Percentiles rank a stretch among this genome's conserved stretches.
Conservation (phyloP, 768 basidiomycete genomes). For the Xerocomus brunneocitrinus region DNA sequence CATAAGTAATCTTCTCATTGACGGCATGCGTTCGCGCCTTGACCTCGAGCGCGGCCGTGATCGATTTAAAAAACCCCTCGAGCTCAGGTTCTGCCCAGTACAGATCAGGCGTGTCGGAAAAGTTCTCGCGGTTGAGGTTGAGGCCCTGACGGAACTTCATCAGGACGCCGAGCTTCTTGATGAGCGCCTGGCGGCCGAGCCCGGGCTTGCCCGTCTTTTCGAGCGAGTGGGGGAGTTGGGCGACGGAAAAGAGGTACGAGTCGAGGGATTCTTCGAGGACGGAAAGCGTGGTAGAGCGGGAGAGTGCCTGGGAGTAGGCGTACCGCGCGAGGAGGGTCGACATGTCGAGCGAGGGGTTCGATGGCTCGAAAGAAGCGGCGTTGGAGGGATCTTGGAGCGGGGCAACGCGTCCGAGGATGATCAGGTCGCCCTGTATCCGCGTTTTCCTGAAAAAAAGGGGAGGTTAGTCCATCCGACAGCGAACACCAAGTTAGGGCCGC, state of each 20-base stretch:
- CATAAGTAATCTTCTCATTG: constrained; percentile 91
- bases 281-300: constrained; percentile 83
- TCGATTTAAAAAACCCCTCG: constrained; percentile 82
- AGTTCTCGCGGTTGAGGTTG: constrained; percentile 86
- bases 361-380: constrained; percentile 41
- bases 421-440: constrained; percentile 85
- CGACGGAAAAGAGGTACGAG: constrained; percentile 77
- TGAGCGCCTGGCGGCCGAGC: constrained; percentile 73
- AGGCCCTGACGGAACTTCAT: constrained; percentile 90
- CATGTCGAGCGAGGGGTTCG: constrained; percentile 52
- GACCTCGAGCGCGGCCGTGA: constrained; percentile 85
- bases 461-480: constrained; percentile 1
- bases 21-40: constrained; percentile 73
- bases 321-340: constrained; percentile 83
- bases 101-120: constrained; percentile 85
- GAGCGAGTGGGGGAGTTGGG: constrained; percentile 69
- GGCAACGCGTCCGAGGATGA: constrained; percentile 74
- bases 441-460: constrained; percentile 53
- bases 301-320: constrained; percentile 86
- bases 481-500: background rate
- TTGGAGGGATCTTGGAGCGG: constrained; percentile 52
- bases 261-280: constrained; percentile 84
- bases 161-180: constrained; percentile 88
- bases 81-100: constrained; percentile 94
- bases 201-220: constrained; percentile 81